Evolutionary conservation across 139 green algal species (phyloP), one percentile per base, ranked within the genome.

Genomic region (Axilococcus clingmanii): DNA sequence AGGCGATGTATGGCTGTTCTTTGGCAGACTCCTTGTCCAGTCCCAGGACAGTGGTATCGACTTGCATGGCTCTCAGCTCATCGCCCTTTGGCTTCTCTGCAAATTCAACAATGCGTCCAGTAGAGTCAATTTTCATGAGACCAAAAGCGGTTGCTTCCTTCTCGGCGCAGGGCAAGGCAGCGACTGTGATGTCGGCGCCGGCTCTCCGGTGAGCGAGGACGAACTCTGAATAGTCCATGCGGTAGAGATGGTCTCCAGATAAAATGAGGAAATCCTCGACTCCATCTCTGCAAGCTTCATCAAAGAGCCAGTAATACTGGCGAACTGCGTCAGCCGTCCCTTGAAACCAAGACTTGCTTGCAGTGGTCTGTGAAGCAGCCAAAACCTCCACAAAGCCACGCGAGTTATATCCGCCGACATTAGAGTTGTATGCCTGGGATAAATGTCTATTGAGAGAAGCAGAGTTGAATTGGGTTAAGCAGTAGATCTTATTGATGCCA

Each of bases 401-500:
- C 27, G 43, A 77, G 58, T 71, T 82, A 71, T 86, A 83, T 36
- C 81, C 76, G 15, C 86, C 87, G 16, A 97, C 81, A 52, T 84
- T 95, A 44, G 77, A 81, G 76, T 94, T 94, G 68, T 99, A 99
- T 23, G 93, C 93, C 51, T 92, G 82, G 4, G 85, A 89, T 33
- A 99, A 68, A 63, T 99, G 93, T 22, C 93, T 68, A 76, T 99
- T 99, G 34, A 99, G 85, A 17, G 89, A 97, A 11, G 93, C 93
- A 15, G 83, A 95, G 80, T 99, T 99, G 88, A 97, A 99, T 81
- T 99, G 93, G 16, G 93, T 99, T 14, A 99, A 76, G 71, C 86
- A 94, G 82, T 99, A 99, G 55, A 99, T 95, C 74, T 99, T 99
- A 76, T 87, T 95, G 47, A 99, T 80, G 59, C 89, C 87, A 69